phyloP scores from a whole-genome alignment of 495 filamentous ascomycete species.

The Umbilicaria muhlenbergii region DNA sequence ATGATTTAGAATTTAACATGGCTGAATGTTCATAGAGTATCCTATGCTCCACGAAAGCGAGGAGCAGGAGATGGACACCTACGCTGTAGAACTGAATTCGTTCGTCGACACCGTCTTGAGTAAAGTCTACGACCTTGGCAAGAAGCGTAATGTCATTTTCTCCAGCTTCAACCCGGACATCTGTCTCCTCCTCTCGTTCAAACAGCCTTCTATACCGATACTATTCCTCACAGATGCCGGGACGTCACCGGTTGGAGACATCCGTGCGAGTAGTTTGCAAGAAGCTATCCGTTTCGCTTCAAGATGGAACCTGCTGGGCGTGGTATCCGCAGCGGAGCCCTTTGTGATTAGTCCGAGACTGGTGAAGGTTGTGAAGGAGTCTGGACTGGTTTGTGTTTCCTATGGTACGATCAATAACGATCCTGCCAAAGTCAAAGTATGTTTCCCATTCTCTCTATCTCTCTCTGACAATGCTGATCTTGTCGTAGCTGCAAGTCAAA shows the following conservation, averaged over 20 bases:
- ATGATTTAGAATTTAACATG: neutral
- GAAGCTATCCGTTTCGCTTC: constrained; percentile 89
- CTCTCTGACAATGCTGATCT: constrained; percentile 12
- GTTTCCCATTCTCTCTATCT: constrained; percentile 12
- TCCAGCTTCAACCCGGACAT: constrained; percentile 95
- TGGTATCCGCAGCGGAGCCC: constrained; percentile 72
- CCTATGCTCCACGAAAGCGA: constrained; percentile 92
- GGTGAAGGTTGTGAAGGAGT: constrained; percentile 91
- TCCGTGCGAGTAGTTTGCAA: constrained; percentile 82
- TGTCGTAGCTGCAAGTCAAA: constrained; percentile 64
- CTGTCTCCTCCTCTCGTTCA: constrained; percentile 83
- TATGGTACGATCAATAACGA: constrained; percentile 87
- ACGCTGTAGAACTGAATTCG: constrained; percentile 89
- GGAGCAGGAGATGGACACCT: constrained; percentile 94
- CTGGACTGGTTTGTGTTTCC: constrained; percentile 86
- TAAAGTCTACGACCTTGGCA: constrained; percentile 66
- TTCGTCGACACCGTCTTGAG: constrained; percentile 88
- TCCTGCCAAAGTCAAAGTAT: constrained; percentile 63
- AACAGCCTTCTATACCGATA: constrained; percentile 89
- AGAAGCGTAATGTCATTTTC: constrained; percentile 78
- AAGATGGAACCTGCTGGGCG: constrained; percentile 84
- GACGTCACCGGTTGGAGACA: constrained; percentile 59
- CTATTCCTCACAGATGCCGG: constrained; percentile 89
- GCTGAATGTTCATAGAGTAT: constrained; percentile 41
- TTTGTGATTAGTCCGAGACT: constrained; percentile 79